Evolutionary conservation across 192 early-diverging fungal genomes (phyloP), one percentile per base, ranked within the genome.

Genomic region (Linnemannia zychae): DNA sequence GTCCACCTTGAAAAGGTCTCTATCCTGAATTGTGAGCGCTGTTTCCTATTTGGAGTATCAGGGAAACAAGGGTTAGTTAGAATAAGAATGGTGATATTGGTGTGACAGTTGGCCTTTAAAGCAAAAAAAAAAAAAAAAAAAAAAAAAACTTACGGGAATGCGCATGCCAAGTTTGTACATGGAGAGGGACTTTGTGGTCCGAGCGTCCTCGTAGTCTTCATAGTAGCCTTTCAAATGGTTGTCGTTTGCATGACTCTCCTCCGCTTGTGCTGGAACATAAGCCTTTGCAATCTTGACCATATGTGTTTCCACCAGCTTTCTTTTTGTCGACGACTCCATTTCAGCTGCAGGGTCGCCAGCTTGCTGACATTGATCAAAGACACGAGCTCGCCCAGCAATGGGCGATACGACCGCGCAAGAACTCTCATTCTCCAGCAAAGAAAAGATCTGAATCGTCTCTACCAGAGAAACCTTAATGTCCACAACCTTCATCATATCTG

Each of bases 191-290:
- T 79, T 85, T 18, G 82, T 74, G 3, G 82, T 85, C 18, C 82
- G 22, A 46, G 75, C 75, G 33, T 85, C 77, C 46, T 85, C 82
- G 53, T 79, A 76, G 50, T 85, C 82, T 36, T 85, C 82, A 33
- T 85, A 85, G 38, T 85, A 85, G 0, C 82, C 82, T 49, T 85
- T 85, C 37, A 85, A 33, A 53, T 85, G 82, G 57, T 85, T 85
- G 28, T 72, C 73, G 60, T 85, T 85, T 1, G 82, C 77, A 71
- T 85, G 82, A 38, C 37, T 85, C 69, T 85, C 82, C 47, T 85
- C 82, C 7, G 82, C 67, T 24, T 85, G 82, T 0, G 82, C 77
- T 17, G 82, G 75, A n/a, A 85, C 82, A 70, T 85, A 85, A 5
- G 74, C 77, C 71, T 79, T 85, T 37, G 82, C 82, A 15, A 85